Evolutionary conservation across 192 early-diverging fungal genomes (phyloP).

Genomic region (Podila epicladia): DNA sequence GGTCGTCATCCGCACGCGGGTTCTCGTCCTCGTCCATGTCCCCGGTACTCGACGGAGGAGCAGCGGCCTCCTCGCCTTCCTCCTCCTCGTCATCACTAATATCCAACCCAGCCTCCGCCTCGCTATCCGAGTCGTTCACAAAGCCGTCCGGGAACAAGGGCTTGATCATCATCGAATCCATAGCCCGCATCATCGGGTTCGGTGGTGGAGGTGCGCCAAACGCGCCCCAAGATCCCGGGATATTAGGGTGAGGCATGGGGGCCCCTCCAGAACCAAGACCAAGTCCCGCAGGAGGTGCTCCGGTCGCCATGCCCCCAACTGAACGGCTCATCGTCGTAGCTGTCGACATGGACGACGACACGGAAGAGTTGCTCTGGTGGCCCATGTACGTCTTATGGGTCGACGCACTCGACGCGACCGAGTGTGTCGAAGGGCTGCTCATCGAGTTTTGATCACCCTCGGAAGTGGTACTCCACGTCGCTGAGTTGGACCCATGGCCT

Average conservation of each 20-base stretch:
- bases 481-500: background rate
- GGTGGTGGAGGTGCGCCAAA: background rate
- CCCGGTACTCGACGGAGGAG: background rate
- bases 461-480: background rate
- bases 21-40: conserved; percentile 6
- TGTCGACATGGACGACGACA: background rate
- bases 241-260: background rate
- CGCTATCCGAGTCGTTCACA: conserved; percentile 55
- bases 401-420: background rate
- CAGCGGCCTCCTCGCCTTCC: conserved; percentile 32
- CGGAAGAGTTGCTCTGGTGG: background rate
- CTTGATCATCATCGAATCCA: conserved; percentile 57
- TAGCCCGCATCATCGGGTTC: conserved; percentile 35
- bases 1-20: conserved; percentile 1
- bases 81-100: conserved; percentile 18
- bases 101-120: conserved; percentile 56
- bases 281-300: background rate
- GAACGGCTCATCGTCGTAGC: background rate
- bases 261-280: background rate
- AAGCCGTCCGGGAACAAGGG: conserved; percentile 66
- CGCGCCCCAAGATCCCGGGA: conserved; percentile 19
- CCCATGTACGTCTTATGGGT: background rate
- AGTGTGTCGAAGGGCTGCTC: background rate
- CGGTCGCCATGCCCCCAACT: background rate
- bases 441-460: too few species aligned